Evolutionary conservation across 1,284 basidiomycete genomes (phyloP).

Genomic region (Cutaneotrichosporon sp.): DNA sequence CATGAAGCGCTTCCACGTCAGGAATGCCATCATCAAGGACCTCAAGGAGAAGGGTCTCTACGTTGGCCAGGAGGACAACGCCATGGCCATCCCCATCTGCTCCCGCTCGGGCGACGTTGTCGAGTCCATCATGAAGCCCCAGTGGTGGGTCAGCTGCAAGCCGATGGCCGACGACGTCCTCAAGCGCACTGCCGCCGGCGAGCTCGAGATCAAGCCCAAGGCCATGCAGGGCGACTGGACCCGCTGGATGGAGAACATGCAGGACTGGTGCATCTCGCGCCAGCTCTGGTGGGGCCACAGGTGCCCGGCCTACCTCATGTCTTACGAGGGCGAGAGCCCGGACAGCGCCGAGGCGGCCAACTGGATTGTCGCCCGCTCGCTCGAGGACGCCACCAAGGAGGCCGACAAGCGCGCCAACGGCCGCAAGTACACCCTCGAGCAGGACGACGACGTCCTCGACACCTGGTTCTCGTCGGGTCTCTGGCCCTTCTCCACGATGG

Average conservation of each 20-base stretch:
- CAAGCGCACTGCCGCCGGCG: conserved; percentile 84
- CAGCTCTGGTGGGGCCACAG: conserved; percentile 99
- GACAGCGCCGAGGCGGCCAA: conserved; percentile 71
- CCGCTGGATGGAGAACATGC: conserved; percentile 92
- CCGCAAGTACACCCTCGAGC: conserved; percentile 74
- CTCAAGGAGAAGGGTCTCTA: conserved; percentile 85
- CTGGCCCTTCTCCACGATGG: conserved; percentile 98
- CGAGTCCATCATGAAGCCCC: conserved; percentile 94
- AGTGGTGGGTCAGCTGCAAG: conserved; percentile 98
- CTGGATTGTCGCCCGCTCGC: conserved; percentile 88
- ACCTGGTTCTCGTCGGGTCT: conserved; percentile 99
- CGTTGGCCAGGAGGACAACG: conserved; percentile 91
- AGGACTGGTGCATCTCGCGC: conserved; percentile 99
- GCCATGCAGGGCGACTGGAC: conserved; percentile 93
- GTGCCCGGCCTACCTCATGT: conserved; percentile 91
- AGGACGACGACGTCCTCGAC: conserved; percentile 97
- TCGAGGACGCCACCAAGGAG: conserved; percentile 77
- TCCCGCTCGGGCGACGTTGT: conserved; percentile 93
- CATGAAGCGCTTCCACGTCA: conserved; percentile 94
- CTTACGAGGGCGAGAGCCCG: conserved; percentile 74
- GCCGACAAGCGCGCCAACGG: conserved; percentile 74
- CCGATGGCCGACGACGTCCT: conserved; percentile 88
- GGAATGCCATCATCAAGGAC: conserved; percentile 79
- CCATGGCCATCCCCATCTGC: conserved; percentile 93
- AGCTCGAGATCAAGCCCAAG: conserved; percentile 79